Conservation (phyloP, 2,329 filamentous ascomycete species). For the Venturiaceae sp. region DNA sequence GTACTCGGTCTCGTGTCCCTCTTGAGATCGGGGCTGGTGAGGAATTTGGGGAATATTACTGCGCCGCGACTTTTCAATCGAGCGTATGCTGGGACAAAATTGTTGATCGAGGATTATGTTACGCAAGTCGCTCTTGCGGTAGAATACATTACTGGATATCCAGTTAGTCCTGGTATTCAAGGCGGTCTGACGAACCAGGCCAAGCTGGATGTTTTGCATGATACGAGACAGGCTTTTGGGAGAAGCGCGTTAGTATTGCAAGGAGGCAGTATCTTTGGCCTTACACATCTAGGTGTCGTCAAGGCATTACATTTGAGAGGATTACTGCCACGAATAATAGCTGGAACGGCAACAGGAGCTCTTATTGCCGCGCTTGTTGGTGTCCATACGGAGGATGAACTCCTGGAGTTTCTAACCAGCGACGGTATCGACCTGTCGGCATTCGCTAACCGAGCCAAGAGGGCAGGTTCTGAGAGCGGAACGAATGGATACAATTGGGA, state of each 20-base stretch:
- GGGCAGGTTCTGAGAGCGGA: slow-evolving; percentile 11
- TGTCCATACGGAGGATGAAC: slow-evolving; percentile 76
- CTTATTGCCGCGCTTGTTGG: slow-evolving; percentile 82
- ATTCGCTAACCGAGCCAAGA: slow-evolving; percentile 45
- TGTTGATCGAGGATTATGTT: slow-evolving; percentile 85
- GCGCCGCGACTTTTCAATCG: slow-evolving; percentile 72
- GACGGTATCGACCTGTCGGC: slow-evolving; percentile 75
- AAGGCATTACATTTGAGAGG: slow-evolving; percentile 76
- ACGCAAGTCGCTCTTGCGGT: slow-evolving; percentile 74
- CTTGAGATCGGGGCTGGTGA: slow-evolving; percentile 63
- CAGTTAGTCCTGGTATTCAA: slow-evolving; percentile 41
- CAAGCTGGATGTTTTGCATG: slow-evolving; percentile 78
- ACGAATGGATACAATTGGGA: slow-evolving; percentile 12
- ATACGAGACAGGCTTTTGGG: slow-evolving; percentile 81
- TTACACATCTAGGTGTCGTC: slow-evolving; percentile 84
- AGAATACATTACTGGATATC: slow-evolving; percentile 61
- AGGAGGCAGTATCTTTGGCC: slow-evolving; percentile 81
- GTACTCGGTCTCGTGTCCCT: slow-evolving; percentile 68
- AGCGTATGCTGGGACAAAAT: slow-evolving; percentile 80
- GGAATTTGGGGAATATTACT: slow-evolving; percentile 88
- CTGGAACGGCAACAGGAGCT: slow-evolving; percentile 82
- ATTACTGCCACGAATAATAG: slow-evolving; percentile 79
- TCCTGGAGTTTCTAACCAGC: slow-evolving; percentile 66
- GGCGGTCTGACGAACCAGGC: slow-evolving; percentile 57
- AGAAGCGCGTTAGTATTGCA: slow-evolving; percentile 78